These are phyloP conservation scores for Wickerhamiella allomyrinae DNA, from an alignment of 805 yeast species.

Conservation along the genomic window DNA sequence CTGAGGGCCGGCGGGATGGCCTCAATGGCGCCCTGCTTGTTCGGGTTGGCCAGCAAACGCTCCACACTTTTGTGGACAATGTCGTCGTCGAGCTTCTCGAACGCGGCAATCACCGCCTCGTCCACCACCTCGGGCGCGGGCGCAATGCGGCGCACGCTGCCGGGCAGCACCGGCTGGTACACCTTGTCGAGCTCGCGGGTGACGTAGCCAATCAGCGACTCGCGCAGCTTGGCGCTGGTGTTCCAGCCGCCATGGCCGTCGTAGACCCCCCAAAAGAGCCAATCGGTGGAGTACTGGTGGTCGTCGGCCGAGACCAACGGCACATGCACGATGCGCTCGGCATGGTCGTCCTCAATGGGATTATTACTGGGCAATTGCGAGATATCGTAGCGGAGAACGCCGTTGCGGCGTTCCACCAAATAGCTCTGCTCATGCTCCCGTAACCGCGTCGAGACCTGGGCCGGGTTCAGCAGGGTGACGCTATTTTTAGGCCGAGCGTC, in stretches of 20 bases:
- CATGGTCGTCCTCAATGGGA: constrained; percentile 88
- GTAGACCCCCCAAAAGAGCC: constrained; percentile 91
- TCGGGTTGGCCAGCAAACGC: constrained; percentile 51
- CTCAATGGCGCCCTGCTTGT: constrained; percentile 50
- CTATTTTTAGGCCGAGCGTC: constrained; percentile 4
- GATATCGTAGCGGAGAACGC: constrained; percentile 76
- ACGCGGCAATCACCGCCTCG: constrained; percentile 67
- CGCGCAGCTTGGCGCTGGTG: constrained; percentile 74
- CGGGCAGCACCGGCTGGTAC: constrained; percentile 37
- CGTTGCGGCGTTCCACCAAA: constrained; percentile 67
- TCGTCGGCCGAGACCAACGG: constrained; percentile 32
- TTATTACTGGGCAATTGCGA: constrained; percentile 82
- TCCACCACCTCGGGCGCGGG: constrained; percentile 63
- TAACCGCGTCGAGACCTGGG: constrained; percentile 54
- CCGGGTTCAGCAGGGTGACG: constrained; percentile 22
- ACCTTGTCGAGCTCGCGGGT: constrained; percentile 55
- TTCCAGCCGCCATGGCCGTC: constrained; percentile 98
- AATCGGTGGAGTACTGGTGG: constrained; percentile 39
- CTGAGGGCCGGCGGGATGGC: constrained; percentile 82
- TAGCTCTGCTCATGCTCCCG: constrained; percentile 70
- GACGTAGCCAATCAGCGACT: constrained; percentile 63
- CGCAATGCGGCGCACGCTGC: constrained; percentile 32
- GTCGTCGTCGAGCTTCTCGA: constrained; percentile 70
- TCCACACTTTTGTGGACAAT: constrained; percentile 65
- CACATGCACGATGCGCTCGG: constrained; percentile 62